Evolutionary conservation across 352 stramenopile species (phyloP).

Genomic region (Phytopythium helicoides): DNA sequence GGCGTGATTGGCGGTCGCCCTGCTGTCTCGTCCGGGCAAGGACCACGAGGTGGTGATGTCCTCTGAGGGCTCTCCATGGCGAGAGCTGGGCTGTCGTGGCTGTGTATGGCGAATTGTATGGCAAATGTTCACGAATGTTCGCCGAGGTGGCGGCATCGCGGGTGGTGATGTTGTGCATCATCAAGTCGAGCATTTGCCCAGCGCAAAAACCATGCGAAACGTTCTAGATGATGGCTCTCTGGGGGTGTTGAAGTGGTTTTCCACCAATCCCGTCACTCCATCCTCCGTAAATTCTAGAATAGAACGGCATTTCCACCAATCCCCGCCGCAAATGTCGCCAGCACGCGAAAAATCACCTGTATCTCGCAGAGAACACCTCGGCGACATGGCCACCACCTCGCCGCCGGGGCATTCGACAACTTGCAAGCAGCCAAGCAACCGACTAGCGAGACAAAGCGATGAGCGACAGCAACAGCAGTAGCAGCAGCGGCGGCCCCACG

Average conservation of each 20-base stretch:
- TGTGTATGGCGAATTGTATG: too few relatives aligned
- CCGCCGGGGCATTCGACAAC: conserved; percentile 16
- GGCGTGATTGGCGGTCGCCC: conserved; percentile 4
- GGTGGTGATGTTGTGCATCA: not conserved
- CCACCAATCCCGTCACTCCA: not conserved
- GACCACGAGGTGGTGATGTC: not conserved
- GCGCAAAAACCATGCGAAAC: too few relatives aligned
- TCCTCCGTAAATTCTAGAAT: not conserved
- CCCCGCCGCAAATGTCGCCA: not conserved
- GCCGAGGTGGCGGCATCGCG: conserved; percentile 1
- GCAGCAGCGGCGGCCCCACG: conserved; percentile 12
- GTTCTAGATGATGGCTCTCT: not conserved
- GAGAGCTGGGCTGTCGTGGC: too few relatives aligned
- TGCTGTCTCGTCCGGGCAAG: conserved; percentile 2
- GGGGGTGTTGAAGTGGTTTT: not conserved
- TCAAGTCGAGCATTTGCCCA: too few relatives aligned
- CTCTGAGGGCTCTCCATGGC: too few relatives aligned
- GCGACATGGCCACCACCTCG: conserved; percentile 12
- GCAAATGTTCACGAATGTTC: conserved; percentile 27
- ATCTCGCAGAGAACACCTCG: conserved; percentile 10
- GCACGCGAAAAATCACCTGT: not conserved
- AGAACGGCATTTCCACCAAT: not conserved
- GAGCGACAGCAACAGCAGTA: conserved; percentile 13
- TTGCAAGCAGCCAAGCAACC: conserved; percentile 13
- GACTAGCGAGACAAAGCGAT: conserved; percentile 15